Evolutionary conservation across 1,139 yeast species (phyloP).

Genomic region (Taphrina confusa): DNA sequence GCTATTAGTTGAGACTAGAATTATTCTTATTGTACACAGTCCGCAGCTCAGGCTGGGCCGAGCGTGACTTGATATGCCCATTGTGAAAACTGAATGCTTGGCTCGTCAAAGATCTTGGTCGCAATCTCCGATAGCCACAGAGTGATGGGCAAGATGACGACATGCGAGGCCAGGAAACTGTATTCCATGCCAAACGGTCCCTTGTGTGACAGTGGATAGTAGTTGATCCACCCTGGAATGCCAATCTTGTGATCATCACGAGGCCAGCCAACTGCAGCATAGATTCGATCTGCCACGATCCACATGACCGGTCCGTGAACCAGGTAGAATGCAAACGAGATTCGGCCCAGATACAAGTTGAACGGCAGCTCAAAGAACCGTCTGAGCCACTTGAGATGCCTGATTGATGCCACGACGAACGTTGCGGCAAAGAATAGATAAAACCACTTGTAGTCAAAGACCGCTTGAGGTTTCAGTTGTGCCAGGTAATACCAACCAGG

Average conservation of each 20-base stretch:
- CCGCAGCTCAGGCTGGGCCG: not conserved
- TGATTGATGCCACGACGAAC: conserved; percentile 8
- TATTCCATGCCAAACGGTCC: conserved; percentile 30
- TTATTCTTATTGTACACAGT: too few relatives aligned
- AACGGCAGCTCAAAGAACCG: conserved; percentile 17
- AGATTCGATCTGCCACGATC: conserved; percentile 25
- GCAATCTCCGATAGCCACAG: conserved; percentile 28
- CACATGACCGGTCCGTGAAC: conserved; percentile 29
- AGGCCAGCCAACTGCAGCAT: conserved; percentile 26
- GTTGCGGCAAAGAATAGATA: conserved; percentile 24
- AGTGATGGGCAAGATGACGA: conserved; percentile 28
- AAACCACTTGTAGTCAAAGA: conserved; percentile 32
- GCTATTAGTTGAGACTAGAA: too few relatives aligned
- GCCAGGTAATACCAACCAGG: conserved; percentile 34
- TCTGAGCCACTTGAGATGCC: conserved; percentile 12
- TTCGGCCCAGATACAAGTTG: conserved; percentile 27
- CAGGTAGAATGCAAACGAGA: conserved; percentile 30
- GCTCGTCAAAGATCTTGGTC: conserved; percentile 25
- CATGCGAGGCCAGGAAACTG: conserved; percentile 23
- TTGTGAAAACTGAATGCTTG: conserved; percentile 15
- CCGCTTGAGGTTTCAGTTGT: conserved; percentile 17
- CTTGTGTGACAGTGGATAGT: conserved; percentile 19
- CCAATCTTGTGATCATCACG: conserved; percentile 20
- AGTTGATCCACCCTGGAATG: conserved; percentile 13
- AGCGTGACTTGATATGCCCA: not conserved